These are phyloP conservation scores for Zymoseptoria ardabiliae DNA, from an alignment of 2,329 filamentous ascomycete genomes.

Conservation along the genomic window DNA sequence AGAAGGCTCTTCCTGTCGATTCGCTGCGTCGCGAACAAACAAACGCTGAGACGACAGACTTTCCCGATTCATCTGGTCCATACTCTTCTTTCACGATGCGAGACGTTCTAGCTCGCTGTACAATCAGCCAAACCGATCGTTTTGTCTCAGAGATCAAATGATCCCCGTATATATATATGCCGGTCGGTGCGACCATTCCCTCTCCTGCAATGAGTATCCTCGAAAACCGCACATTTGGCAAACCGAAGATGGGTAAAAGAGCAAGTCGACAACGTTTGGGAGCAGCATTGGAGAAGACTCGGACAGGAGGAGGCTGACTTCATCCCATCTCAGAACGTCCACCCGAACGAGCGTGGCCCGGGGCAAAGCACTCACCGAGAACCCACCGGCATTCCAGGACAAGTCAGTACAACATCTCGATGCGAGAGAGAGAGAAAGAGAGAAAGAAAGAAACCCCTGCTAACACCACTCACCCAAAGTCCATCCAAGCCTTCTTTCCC, in stretches of 20 bases:
- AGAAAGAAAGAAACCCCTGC: no score
- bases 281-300: no score
- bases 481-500: background rate
- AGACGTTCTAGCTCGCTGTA: background rate
- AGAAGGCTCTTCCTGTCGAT: background rate
- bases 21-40: background rate
- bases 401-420: background rate
- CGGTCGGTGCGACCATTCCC: background rate
- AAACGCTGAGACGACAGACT: background rate
- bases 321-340: background rate
- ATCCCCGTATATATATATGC: background rate
- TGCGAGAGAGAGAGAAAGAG: background rate
- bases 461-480: background rate
- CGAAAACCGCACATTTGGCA: background rate
- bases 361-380: background rate
- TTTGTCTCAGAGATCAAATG: background rate
- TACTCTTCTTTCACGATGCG: background rate
- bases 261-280: background rate
- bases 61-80: background rate
- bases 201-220: background rate
- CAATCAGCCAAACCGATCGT: background rate
- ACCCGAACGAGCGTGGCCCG: background rate
- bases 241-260: background rate
- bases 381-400: background rate
- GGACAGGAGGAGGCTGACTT: background rate